A percentile compares a stretch with the other conserved stretches of the same genome.
Evolutionary conservation across 495 filamentous ascomycete species (phyloP).

Genomic region (Aspergillus heteromorphus): DNA sequence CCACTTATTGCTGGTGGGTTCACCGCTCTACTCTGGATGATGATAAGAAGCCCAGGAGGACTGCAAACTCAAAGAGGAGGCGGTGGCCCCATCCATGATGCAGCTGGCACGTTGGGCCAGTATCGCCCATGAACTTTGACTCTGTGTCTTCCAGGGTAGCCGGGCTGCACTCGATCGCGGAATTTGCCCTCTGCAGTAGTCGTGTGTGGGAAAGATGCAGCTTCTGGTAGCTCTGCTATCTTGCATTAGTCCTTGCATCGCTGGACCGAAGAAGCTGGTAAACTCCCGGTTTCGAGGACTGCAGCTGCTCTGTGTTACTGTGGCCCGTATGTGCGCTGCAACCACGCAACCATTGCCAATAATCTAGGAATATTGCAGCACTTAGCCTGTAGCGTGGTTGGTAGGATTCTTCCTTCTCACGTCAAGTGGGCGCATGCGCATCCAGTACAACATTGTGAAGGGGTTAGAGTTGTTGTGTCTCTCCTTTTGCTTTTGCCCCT

Average conservation of each 20-base stretch:
- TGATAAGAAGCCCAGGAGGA: constrained; percentile 18
- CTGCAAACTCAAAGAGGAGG: constrained; percentile 7
- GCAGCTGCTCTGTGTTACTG: constrained; percentile 14
- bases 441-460: not conserved
- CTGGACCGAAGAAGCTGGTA: constrained; percentile 16
- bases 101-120: constrained; percentile 21
- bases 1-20: constrained; percentile 17
- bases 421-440: not conserved
- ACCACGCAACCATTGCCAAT: constrained; percentile 6
- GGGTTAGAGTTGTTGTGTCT: not conserved
- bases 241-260: constrained; percentile 24
- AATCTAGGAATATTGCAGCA: constrained; percentile 9
- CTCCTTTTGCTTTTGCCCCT: not conserved
- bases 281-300: constrained; percentile 15
- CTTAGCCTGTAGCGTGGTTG: constrained; percentile 3
- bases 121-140: constrained; percentile 14
- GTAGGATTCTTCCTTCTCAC: constrained; percentile 1
- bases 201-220: constrained; percentile 16
- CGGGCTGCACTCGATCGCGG: constrained; percentile 13
- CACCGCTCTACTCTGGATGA: constrained; percentile 21
- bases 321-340: constrained; percentile 2
- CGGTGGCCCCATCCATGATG: constrained; percentile 20
- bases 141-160: constrained; percentile 13
- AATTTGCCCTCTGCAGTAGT: constrained; percentile 20
- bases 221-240: constrained; percentile 20